A percentile compares a stretch with the other conserved stretches of the same genome.
Conservation (phyloP, 2,329 filamentous ascomycete genomes). For the Pseudocercospora fijiensis region DNA sequence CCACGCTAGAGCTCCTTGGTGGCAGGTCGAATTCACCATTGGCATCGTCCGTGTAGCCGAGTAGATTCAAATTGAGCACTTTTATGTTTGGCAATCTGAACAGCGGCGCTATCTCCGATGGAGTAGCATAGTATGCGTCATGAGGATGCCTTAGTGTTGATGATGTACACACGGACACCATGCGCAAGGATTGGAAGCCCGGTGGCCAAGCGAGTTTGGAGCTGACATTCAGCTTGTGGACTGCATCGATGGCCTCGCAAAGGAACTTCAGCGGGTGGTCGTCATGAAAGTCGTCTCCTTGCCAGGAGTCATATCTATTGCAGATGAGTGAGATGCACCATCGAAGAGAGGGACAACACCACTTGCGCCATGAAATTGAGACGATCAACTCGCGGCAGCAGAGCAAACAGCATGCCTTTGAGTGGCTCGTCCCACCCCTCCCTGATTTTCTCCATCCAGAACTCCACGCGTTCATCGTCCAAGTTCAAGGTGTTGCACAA, state of each 20-base stretch:
- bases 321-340: background rate
- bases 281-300: background rate
- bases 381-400: conserved; percentile 15
- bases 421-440: conserved; percentile 22
- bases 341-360: background rate
- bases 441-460: conserved; percentile 14
- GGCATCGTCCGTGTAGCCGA: conserved; percentile 15
- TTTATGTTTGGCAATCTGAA: conserved; percentile 23
- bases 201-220: conserved; percentile 15
- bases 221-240: background rate
- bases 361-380: conserved; percentile 21
- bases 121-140: conserved; percentile 19
- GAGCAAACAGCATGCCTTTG: conserved; percentile 21
- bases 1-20: conserved; percentile 14
- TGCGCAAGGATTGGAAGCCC: conserved; percentile 17
- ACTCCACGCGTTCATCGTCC: background rate
- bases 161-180: conserved; percentile 20
- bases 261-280: conserved; percentile 9
- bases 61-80: conserved; percentile 17
- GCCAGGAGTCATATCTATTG: conserved; percentile 8
- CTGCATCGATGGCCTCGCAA: background rate
- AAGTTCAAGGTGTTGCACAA: conserved; percentile 15
- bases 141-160: conserved; percentile 17
- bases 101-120: conserved; percentile 16
- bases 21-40: conserved; percentile 9